Base-by-base conservation (phyloP, 352 stramenopile species). In the Phytopythium mirpurense region DNA sequence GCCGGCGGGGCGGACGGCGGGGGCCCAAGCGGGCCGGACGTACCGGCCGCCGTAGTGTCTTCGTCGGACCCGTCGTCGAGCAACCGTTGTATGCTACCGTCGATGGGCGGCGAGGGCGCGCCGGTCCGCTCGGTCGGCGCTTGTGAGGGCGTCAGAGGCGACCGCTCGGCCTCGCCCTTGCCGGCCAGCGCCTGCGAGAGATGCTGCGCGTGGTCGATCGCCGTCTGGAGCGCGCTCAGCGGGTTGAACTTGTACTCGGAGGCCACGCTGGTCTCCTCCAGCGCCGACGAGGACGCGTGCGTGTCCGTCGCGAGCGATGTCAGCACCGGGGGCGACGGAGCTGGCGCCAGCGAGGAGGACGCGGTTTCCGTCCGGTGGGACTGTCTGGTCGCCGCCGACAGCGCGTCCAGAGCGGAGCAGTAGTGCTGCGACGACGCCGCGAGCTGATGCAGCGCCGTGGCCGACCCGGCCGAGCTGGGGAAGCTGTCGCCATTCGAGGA, bases 211-310 rank as follows among this genome's bases (percentile, higher is more conserved):
- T 70, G 67, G 38, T 77, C 66, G 55, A 82, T 84, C 15, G 68
- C 70, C 31, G 68, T 81, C 47, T 90, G 79, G 24, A 87, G 62
- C 27, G 77, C 77, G 40, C 66, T 68, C 34, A 90, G 68, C 23
- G 76, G 74, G 21, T 90, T 72, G 51, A 87, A 88, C 3, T 57
- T 62, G 55, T 87, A 86, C 21, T 54, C 49, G 0, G 23, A 6
- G 23, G 21, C 12, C 23, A 14, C 41, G 14, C 6, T 6, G 40
- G 11, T 29, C 40, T 3, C 36, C 6, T 21, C 3, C 16, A 18
- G 11, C 40, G 11, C 14, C 6, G 37, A 12, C n/a, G 37, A 12
- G 7, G 7, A 14, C 37, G 37, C 7, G n/a, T 32, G 21, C 15
- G 32, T 32, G 5, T 47, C 41, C 4, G 7, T 27, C n/a, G 19